A percentile compares a stretch with the other conserved stretches of the same genome.
Evolutionary conservation across 1,139 yeast genomes (phyloP).

Genomic region (Candida sojae): DNA sequence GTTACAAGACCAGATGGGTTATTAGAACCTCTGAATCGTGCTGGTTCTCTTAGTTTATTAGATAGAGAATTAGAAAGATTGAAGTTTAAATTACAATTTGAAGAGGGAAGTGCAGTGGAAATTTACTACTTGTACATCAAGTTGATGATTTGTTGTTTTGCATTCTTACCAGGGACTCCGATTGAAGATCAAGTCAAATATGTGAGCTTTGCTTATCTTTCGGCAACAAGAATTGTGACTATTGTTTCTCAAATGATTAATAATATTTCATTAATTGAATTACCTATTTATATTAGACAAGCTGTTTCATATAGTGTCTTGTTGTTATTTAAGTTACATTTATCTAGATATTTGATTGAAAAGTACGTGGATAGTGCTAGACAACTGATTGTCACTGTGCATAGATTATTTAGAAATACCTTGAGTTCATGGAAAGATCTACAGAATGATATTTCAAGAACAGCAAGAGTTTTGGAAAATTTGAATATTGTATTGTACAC

Average conservation of each 20-base stretch:
- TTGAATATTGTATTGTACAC: constrained; percentile 84
- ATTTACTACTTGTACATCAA: constrained; percentile 78
- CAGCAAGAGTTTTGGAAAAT: constrained; percentile 91
- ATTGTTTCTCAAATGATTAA: constrained; percentile 66
- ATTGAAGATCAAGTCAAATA: constrained; percentile 84
- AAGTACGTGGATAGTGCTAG: constrained; percentile 86
- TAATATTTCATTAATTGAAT: constrained; percentile 73
- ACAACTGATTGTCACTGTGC: constrained; percentile 92
- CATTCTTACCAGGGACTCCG: constrained; percentile 89
- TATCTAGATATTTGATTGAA: constrained; percentile 74
- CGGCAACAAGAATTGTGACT: constrained; percentile 83
- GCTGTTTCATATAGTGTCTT: constrained; percentile 81
- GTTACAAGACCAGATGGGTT: constrained; percentile 91
- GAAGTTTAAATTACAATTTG: constrained; percentile 61
- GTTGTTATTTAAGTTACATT: constrained; percentile 75
- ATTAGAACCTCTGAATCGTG: constrained; percentile 80
- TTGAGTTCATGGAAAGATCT: constrained; percentile 90
- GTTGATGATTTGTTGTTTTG: constrained; percentile 83
- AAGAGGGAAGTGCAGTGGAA: constrained; percentile 68
- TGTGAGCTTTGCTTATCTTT: constrained; percentile 76
- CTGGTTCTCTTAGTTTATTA: constrained; percentile 72
- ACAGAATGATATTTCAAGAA: constrained; percentile 86
- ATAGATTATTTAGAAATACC: constrained; percentile 82
- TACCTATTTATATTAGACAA: constrained; percentile 86
- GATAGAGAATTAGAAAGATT: constrained; percentile 78